Conservation (phyloP, 768 basidiomycete species). For the Suillus subaureus region DNA sequence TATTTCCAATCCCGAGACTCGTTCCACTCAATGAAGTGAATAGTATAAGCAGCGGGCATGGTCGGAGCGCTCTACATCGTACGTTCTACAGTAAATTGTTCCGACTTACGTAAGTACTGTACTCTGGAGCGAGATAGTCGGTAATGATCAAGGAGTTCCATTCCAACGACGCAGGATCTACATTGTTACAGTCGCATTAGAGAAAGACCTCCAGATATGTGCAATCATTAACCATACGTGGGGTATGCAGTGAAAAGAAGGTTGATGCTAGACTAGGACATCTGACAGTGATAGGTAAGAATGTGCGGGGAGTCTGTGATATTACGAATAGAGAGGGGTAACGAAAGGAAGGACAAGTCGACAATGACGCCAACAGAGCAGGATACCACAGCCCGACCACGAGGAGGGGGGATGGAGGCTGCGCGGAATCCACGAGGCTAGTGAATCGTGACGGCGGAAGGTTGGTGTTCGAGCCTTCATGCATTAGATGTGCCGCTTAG, state of each 20-base stretch:
- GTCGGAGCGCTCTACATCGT: background rate
- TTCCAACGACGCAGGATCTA: constrained; percentile 23
- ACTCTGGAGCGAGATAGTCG: background rate
- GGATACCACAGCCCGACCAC: constrained; percentile 20
- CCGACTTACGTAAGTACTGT: background rate
- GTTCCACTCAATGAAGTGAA: too few relatives aligned
- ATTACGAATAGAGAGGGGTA: constrained; percentile 3
- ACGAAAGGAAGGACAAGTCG: constrained; percentile 1
- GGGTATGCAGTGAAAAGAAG: constrained; percentile 25
- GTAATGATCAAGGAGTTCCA: constrained; percentile 8
- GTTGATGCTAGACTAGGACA: constrained; percentile 17
- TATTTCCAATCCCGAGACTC: background rate
- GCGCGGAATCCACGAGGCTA: constrained; percentile 41
- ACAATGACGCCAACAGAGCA: background rate
- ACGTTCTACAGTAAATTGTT: background rate
- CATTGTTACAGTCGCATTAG: constrained; percentile 18
- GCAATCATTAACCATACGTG: constrained; percentile 24
- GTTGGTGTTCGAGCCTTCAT: constrained; percentile 15
- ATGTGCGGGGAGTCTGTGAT: background rate
- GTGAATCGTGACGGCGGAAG: constrained; percentile 9
- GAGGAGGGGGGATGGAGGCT: constrained; percentile 27
- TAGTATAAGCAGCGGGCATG: background rate
- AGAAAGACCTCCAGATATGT: constrained; percentile 20
- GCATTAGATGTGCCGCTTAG: constrained; percentile 37
- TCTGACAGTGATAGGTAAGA: constrained; percentile 21